Evolutionary conservation across 2,329 filamentous ascomycete species (phyloP).

Genomic region (Claviceps cyperi): DNA sequence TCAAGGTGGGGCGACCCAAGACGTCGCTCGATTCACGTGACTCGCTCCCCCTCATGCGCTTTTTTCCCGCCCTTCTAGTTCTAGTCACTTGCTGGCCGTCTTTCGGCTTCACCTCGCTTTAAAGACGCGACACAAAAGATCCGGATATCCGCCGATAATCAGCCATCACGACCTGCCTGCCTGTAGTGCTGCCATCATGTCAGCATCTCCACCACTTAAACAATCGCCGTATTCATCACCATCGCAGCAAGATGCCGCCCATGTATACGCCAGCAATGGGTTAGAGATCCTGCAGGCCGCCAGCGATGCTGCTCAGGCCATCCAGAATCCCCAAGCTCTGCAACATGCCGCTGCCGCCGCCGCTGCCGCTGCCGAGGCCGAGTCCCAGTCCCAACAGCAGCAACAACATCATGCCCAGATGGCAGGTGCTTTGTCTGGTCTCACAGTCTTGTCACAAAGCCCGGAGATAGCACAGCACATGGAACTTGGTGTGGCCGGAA

Average conservation of each 20-base stretch:
- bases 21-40: not conserved
- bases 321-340: constrained; percentile 23
- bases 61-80: not conserved
- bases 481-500: constrained; percentile 2
- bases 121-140: constrained; percentile 17
- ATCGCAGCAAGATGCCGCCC: constrained; percentile 16
- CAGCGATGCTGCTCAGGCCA: constrained; percentile 28
- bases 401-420: constrained; percentile 1
- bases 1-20: too few species aligned
- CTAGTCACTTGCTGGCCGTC: constrained; percentile 4
- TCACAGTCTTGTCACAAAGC: not conserved
- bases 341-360: constrained; percentile 25
- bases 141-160: constrained; percentile 30
- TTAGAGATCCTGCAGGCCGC: constrained; percentile 31
- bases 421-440: not conserved
- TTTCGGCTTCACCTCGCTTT: constrained; percentile 27
- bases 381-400: constrained; percentile 6
- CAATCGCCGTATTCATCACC: constrained; percentile 13
- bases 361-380: constrained; percentile 20
- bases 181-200: constrained; percentile 9
- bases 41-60: not conserved
- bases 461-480: constrained; percentile 3
- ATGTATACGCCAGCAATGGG: constrained; percentile 31
- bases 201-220: constrained; percentile 11
- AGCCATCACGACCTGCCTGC: constrained; percentile 25